Evolutionary conservation across 257 asterid species (phyloP).

Genomic region (Lycium ferocissimum): DNA sequence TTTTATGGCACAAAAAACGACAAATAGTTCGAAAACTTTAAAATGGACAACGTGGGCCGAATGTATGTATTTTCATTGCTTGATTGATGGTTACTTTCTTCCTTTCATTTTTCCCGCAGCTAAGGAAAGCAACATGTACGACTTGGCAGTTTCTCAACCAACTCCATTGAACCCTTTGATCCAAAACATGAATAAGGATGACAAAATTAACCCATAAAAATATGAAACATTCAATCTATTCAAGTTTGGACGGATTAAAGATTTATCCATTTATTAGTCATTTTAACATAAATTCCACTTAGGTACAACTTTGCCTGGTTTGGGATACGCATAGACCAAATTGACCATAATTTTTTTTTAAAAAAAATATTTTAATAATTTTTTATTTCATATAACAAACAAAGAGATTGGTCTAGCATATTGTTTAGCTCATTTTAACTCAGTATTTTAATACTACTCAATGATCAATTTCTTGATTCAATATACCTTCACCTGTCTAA

Average conservation of each 20-base stretch:
- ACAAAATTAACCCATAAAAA: background rate
- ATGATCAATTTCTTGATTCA: background rate
- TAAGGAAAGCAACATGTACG: background rate
- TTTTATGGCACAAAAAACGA: slow-evolving; percentile 26
- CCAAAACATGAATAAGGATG: background rate
- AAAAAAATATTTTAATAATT: too few relatives aligned
- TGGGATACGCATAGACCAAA: background rate
- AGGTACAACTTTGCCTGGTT: background rate
- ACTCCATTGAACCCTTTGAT: background rate
- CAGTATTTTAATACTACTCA: background rate
- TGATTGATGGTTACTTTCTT: slow-evolving; percentile 14
- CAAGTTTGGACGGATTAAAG: background rate
- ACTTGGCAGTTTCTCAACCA: background rate
- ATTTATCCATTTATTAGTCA: background rate
- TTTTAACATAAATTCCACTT: background rate
- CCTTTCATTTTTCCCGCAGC: slow-evolving; percentile 1
- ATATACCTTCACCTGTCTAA: background rate
- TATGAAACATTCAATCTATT: background rate
- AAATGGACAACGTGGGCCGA: slow-evolving; percentile 29
- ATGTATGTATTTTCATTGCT: background rate
- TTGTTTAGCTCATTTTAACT: background rate
- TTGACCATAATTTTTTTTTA: background rate
- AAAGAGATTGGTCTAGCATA: background rate
- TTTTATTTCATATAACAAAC: background rate
- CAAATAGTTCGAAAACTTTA: background rate